Base-by-base conservation (phyloP, 805 yeast species). In the Saccharomyces mikatae region DNA sequence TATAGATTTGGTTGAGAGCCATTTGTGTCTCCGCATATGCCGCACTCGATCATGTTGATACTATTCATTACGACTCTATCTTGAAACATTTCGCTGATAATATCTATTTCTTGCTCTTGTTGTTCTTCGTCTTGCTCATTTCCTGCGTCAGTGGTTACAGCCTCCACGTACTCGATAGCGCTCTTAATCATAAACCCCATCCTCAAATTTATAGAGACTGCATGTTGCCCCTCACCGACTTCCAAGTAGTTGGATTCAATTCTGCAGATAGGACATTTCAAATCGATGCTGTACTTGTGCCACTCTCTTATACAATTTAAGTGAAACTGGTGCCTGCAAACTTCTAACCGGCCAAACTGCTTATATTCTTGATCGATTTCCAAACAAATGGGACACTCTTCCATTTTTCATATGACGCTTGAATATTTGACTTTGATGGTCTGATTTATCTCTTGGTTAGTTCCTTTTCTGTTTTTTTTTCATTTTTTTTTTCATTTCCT, bases 251-350 rank as follows among this genome's bases (percentile, higher is more conserved):
- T 48, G 5, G 67, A 61, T 41, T 54, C 58, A 8, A 47, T 53
- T 24, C 72, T 54, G 55, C 72, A 69, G 1, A 59, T 55, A 2
- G 72, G 72, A 41, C 72, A 69, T 36, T 59, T 59, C 26, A 62
- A 48, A 49, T 63, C 62, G n/a, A 52, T 52, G 3, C 67, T 58
- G 46, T 56, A 58, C 8, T 53, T 46, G 52, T 67, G 71, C 91
- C 91, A 86, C 29, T 75, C 73, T 36, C 73, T 60, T 41, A 85
- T 75, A 60, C 91, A 86, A 14, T 70, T 61, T 3, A 76, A 71
- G 65, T 86, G 91, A 61, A 81, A 84, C 52, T 61, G 62, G 64
- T 84, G 88, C 36, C 69, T 66, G 63, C 88, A 84, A 2, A 78
- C 77, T 11, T 70, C 60, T n/a, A 74, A 59, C 26, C 67, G 58